Base-by-base conservation (phyloP, 2,329 filamentous ascomycete species). In the Aspergillus tubingensis region DNA sequence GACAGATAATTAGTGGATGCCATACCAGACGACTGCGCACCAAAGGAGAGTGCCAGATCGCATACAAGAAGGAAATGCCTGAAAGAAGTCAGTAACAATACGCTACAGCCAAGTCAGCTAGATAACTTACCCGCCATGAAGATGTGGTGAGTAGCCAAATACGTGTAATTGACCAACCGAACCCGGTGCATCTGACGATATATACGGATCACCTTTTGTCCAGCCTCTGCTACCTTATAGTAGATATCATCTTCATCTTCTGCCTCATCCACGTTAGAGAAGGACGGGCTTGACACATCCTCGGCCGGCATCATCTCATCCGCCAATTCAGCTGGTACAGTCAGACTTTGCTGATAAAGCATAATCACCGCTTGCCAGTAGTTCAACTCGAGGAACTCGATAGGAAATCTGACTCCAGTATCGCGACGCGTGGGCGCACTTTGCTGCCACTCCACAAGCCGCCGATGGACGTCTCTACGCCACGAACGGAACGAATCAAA, bases 331-430 rank as follows among this genome's bases (percentile, higher is more conserved):
- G 90, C 86, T 0, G 94, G 94, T 17, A 96, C 91, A 52, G 91
- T 90, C 62, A 96, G 77, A 74, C 92, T 95, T 76, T 96, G 94
- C 58, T 94, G 85, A 74, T 98, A 98, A 19, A 98, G 85, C 89
- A 97, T 92, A 67, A 97, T 96, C 62, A 98, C 88, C 3, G 92
- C 92, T 74, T 97, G 94, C 93, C 94, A 98, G 77, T 98, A 98
- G 75, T 98, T 98, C 62, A 98, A 83, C 69, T 97, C 92, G 4
- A 97, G 79, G 69, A 98, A 96, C 58, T 96, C 90, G 1, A 91
- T 88, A 0, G 91, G 92, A 74, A 98, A 98, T 3, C 87, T 87
- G 2, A 98, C 95, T 1, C 93, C 93, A 0, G 91, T 96, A 60
- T 95, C 87, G 21, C 85, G 78, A 63, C 89, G 88, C 0, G 85